phyloP scores from a whole-genome alignment of 495 filamentous ascomycete species.

The Opeltia flavorubescens region DNA sequence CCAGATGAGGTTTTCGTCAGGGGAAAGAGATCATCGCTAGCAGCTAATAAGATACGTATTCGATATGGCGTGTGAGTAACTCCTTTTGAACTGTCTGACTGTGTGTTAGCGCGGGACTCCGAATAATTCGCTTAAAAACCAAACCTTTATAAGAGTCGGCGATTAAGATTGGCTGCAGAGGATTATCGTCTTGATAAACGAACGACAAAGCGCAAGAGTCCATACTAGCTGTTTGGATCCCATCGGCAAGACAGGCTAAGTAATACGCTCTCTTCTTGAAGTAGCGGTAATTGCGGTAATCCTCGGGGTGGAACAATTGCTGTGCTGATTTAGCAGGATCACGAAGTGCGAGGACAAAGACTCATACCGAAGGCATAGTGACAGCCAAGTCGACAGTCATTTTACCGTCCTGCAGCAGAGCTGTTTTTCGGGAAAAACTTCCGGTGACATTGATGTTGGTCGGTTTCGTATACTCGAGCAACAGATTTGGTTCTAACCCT shows the following conservation, averaged over 20 bases:
- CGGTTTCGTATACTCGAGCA: constrained; percentile 62
- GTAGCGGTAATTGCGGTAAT: constrained; percentile 84
- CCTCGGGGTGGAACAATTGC: constrained; percentile 77
- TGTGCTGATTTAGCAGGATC: constrained; percentile 11
- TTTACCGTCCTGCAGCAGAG: constrained; percentile 41
- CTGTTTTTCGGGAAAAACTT: constrained; percentile 67
- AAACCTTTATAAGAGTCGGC: constrained; percentile 27
- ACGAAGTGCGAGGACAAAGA: neutral
- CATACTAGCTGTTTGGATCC: constrained; percentile 41
- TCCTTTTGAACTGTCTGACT: constrained; percentile 15
- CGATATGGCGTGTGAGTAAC: constrained; percentile 30
- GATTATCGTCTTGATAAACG: constrained; percentile 60
- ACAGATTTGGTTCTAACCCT: constrained; percentile 59
- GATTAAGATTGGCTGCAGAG: constrained; percentile 57
- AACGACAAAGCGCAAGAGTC: constrained; percentile 46
- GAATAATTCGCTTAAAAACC: neutral
- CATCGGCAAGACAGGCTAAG: constrained; percentile 61
- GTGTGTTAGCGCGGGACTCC: neutral
- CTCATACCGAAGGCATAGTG: constrained; percentile 52
- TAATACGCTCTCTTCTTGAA: constrained; percentile 94
- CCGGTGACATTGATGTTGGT: constrained; percentile 74
- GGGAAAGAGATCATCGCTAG: constrained; percentile 51
- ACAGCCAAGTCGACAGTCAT: constrained; percentile 68
- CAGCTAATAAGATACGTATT: constrained; percentile 67
- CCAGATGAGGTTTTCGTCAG: constrained; percentile 49